A percentile compares a stretch with the other conserved stretches of the same genome.
These are phyloP conservation scores for Barnettozyma sucrosica DNA, from an alignment of 805 yeast genomes.

Conservation along the genomic window DNA sequence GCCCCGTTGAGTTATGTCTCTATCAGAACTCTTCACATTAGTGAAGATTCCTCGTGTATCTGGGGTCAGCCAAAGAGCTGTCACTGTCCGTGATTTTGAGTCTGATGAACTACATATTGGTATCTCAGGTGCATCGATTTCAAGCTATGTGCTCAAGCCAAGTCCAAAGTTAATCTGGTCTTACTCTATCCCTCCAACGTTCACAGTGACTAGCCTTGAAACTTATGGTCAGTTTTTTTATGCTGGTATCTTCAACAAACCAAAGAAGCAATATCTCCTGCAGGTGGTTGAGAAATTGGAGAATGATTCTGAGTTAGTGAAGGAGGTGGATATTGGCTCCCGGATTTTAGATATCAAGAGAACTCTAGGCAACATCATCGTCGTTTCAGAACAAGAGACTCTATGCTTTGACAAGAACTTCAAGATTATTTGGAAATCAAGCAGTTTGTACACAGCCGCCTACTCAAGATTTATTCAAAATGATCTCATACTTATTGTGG, in stretches of 20 bases:
- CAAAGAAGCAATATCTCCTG: constrained; percentile 14
- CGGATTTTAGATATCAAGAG: constrained; percentile 14
- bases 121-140: constrained; percentile 25
- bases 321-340: constrained; percentile 13
- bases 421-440: constrained; percentile 13
- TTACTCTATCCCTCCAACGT: constrained; percentile 42
- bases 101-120: constrained; percentile 25
- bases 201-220: constrained; percentile 29
- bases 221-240: constrained; percentile 6
- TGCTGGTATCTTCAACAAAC: constrained; percentile 19
- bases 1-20: constrained; percentile 16
- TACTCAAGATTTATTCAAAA: constrained; percentile 17
- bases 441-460: constrained; percentile 13
- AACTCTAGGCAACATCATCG: constrained; percentile 3
- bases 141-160: constrained; percentile 40
- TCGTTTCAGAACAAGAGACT: constrained; percentile 12
- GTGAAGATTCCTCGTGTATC: constrained; percentile 25
- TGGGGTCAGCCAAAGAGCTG: constrained; percentile 13
- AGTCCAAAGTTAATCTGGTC: constrained; percentile 50
- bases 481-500: constrained; percentile 10
- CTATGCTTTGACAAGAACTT: constrained; percentile 6
- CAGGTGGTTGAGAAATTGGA: constrained; percentile 17
- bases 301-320: constrained; percentile 21
- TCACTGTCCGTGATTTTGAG: constrained; percentile 11
- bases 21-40: constrained; percentile 21